These are phyloP conservation scores for Colletotrichum costaricense DNA, from an alignment of 2,329 filamentous ascomycete genomes.

Conservation along the genomic window DNA sequence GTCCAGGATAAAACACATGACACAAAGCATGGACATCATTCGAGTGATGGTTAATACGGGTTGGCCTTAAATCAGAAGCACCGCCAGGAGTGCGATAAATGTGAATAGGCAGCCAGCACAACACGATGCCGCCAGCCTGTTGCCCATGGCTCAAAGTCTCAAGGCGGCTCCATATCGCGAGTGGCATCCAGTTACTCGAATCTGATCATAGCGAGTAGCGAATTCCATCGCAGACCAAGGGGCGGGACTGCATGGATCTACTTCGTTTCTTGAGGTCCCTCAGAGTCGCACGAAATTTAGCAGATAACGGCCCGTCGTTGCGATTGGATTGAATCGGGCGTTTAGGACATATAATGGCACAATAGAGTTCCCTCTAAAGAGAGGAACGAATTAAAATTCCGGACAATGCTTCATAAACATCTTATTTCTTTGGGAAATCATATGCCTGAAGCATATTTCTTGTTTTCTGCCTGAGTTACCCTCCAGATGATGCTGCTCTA, in stretches of 20 bases:
- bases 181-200: neutral
- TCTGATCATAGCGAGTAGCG: neutral
- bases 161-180: neutral
- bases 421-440: neutral
- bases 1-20: slow-evolving; percentile 46
- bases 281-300: neutral
- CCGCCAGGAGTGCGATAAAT: neutral
- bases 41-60: neutral
- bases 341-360: neutral
- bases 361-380: neutral
- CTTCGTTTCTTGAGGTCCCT: neutral
- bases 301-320: neutral
- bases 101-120: neutral
- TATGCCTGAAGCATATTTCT: neutral
- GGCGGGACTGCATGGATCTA: neutral
- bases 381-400: neutral
- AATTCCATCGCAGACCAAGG: neutral
- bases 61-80: neutral
- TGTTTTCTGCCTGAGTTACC: neutral
- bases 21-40: neutral
- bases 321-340: neutral
- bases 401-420: neutral
- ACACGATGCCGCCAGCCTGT: neutral
- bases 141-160: neutral
- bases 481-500: slow-evolving; percentile 1